Percentiles rank a stretch among this genome's conserved stretches.
Evolutionary conservation across 345 rosid species (phyloP).

Genomic region (Dimocarpus longan): DNA sequence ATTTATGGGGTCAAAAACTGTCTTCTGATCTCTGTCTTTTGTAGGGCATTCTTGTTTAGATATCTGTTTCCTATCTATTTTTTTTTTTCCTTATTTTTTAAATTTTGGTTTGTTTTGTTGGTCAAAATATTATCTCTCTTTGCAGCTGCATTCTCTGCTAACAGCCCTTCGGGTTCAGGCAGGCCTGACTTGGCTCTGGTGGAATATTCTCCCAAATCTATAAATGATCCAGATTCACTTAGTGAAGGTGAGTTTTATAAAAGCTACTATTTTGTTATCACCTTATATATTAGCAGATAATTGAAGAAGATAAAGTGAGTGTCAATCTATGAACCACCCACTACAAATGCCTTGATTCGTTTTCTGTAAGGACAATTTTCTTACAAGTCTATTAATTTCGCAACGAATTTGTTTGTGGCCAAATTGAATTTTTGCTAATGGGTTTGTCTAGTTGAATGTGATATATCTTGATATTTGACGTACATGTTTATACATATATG

Average conservation of each 20-base stretch:
- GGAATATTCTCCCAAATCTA: constrained; percentile 53
- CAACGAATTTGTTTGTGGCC: neutral
- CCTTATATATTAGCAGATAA: neutral
- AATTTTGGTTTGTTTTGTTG: neutral
- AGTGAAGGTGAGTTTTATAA: constrained; percentile 44
- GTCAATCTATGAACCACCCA: constrained; percentile 18
- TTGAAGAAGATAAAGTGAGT: constrained; percentile 22
- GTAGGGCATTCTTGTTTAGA: neutral
- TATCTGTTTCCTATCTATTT: constrained; percentile 12
- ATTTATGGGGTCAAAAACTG: neutral
- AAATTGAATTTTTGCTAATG: constrained; percentile 15
- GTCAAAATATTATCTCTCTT: constrained; percentile 2
- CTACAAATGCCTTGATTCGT: constrained; percentile 26
- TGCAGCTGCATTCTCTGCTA: constrained; percentile 50
- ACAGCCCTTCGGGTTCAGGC: constrained; percentile 41
- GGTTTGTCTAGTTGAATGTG: constrained; percentile 19
- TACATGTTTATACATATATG: constrained; percentile 7
- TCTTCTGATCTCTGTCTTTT: neutral
- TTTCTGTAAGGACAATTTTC: constrained; percentile 18
- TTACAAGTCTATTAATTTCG: constrained; percentile 8
- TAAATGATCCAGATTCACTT: constrained; percentile 36
- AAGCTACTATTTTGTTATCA: neutral
- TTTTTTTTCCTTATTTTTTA: neutral
- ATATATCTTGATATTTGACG: constrained; percentile 14
- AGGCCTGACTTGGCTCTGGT: constrained; percentile 60